Conservation (phyloP, 345 rosid genomes). For the Cochlearia excelsa region DNA sequence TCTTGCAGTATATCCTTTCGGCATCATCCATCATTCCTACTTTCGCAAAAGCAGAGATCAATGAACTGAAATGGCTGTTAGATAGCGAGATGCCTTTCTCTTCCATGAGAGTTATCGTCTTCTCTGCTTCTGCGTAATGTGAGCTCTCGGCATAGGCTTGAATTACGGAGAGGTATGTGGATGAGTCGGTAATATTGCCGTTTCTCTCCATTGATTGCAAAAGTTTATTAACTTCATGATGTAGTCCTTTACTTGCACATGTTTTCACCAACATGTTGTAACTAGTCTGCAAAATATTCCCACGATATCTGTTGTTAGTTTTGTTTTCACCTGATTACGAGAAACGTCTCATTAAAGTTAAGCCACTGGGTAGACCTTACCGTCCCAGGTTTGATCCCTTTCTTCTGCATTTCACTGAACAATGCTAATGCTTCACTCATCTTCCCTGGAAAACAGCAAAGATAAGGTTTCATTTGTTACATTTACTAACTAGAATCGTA, state of each 20-base stretch:
- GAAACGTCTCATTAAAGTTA: not conserved
- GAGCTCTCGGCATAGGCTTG: slow-evolving; percentile 52
- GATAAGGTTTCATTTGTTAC: slow-evolving; percentile 9
- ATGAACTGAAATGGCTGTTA: slow-evolving; percentile 51
- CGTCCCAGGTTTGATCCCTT: slow-evolving; percentile 71
- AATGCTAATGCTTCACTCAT: slow-evolving; percentile 52
- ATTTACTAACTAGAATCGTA: slow-evolving; percentile 7
- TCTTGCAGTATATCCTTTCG: slow-evolving; percentile 48
- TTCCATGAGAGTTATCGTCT: slow-evolving; percentile 47
- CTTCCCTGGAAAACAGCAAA: slow-evolving; percentile 50
- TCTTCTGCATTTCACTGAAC: slow-evolving; percentile 62
- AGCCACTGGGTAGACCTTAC: slow-evolving; percentile 38
- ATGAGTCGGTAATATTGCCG: slow-evolving; percentile 49
- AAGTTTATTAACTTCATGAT: slow-evolving; percentile 50
- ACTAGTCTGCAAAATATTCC: slow-evolving; percentile 51
- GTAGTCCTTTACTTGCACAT: slow-evolving; percentile 47
- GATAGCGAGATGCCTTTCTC: slow-evolving; percentile 47
- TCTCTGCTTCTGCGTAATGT: slow-evolving; percentile 61
- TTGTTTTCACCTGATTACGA: not conserved
- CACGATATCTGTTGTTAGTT: not conserved
- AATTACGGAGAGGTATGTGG: slow-evolving; percentile 50
- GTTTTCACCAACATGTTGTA: slow-evolving; percentile 61
- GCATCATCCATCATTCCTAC: slow-evolving; percentile 61
- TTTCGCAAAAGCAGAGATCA: slow-evolving; percentile 53
- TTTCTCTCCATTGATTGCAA: slow-evolving; percentile 56